A percentile compares a stretch with the other conserved stretches of the same genome.
Evolutionary conservation across 768 basidiomycete genomes (phyloP).

Genomic region (Hydnum rufescens): DNA sequence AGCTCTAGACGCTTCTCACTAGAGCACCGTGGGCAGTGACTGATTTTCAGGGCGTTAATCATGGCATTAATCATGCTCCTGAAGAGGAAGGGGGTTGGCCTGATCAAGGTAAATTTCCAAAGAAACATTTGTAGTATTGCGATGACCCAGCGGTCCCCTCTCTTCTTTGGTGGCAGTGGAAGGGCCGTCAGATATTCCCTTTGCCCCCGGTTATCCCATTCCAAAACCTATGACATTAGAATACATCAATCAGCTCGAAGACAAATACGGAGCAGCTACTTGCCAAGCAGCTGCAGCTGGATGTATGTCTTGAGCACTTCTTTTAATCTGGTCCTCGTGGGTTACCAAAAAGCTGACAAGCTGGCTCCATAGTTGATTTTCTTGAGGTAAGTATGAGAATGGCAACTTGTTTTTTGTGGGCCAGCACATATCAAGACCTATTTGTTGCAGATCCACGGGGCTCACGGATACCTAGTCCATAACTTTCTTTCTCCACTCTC

Average conservation of each 20-base stretch:
- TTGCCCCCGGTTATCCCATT: conserved; percentile 28
- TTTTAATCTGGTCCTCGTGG: neutral
- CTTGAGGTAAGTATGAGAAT: neutral
- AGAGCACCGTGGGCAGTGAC: conserved; percentile 44
- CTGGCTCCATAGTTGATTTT: neutral
- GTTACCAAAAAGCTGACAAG: neutral
- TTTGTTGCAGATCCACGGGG: conserved; percentile 54
- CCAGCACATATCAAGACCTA: too few species aligned
- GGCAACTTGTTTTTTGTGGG: conserved; percentile 11
- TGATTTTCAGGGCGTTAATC: conserved; percentile 9
- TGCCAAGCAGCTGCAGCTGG: conserved; percentile 38
- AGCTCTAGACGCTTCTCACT: too few species aligned
- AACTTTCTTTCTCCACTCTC: conserved; percentile 55
- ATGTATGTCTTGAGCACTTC: conserved; percentile 26
- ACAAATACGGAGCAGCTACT: conserved; percentile 37
- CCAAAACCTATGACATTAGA: conserved; percentile 38
- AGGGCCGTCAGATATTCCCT: conserved; percentile 40
- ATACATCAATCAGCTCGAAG: conserved; percentile 35
- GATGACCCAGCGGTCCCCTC: neutral
- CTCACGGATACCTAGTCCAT: conserved; percentile 51
- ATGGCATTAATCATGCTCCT: conserved; percentile 5
- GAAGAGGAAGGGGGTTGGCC: conserved; percentile 50
- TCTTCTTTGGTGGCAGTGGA: conserved; percentile 25
- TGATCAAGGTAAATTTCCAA: conserved; percentile 15
- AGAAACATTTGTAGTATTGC: neutral